phyloP scores from a whole-genome alignment of 225 moss, liverwort and hornwort species.

The Sphagnum contortum region DNA sequence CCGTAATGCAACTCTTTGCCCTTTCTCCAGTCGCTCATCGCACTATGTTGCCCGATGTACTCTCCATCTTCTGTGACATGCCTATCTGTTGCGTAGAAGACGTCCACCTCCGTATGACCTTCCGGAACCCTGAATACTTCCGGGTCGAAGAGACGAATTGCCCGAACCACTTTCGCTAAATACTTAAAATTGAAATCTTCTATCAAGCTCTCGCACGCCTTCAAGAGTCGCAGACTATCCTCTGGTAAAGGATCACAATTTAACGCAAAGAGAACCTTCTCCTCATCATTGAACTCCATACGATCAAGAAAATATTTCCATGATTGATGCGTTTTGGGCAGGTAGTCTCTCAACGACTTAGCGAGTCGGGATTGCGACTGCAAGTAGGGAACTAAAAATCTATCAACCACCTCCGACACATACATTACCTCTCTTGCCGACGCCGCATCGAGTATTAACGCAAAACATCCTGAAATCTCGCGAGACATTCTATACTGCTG shows the following conservation, averaged over 20 bases:
- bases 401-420: not conserved
- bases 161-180: no score
- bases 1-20: conserved; percentile 12
- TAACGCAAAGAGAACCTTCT: not conserved
- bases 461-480: no score
- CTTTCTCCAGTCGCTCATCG: not conserved
- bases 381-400: not conserved
- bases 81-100: conserved; percentile 27
- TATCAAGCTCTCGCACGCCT: not conserved
- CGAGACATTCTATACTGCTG: no score
- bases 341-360: conserved; percentile 1
- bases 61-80: conserved; percentile 13
- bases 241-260: not conserved
- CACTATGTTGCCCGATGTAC: conserved; percentile 7
- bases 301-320: conserved; percentile 7
- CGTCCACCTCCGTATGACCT: conserved; percentile 2
- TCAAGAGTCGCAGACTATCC: not conserved
- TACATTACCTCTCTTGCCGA: not conserved
- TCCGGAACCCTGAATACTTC: not conserved
- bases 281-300: conserved; percentile 4
- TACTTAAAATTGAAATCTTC: not conserved
- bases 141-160: no score
- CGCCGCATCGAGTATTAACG: no score
- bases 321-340: conserved; percentile 9
- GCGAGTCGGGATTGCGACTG: not conserved